These are phyloP conservation scores for Hirschioporus abietinus DNA, from an alignment of 768 basidiomycete genomes.

Conservation along the genomic window DNA sequence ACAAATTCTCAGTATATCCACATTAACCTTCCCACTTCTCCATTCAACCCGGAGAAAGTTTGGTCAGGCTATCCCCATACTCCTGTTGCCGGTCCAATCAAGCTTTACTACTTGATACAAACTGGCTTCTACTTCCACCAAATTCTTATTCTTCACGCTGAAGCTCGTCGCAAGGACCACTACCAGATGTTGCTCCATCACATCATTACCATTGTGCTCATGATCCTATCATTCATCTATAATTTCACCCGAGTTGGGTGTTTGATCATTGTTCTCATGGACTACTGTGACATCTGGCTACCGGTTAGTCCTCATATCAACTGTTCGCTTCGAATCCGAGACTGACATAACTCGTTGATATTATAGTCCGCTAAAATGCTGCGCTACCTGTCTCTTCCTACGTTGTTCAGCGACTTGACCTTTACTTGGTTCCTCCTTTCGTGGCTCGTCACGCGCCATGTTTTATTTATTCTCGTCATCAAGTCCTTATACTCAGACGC, in stretches of 20 bases:
- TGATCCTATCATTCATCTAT: conserved; percentile 70
- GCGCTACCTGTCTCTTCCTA: conserved; percentile 67
- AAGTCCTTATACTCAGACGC: conserved; percentile 50
- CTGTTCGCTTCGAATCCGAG: background rate
- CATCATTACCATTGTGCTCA: conserved; percentile 77
- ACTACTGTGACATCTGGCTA: conserved; percentile 87
- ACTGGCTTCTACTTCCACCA: conserved; percentile 90
- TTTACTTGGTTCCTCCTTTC: conserved; percentile 83
- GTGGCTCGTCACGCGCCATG: conserved; percentile 88
- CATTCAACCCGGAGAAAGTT: conserved; percentile 57
- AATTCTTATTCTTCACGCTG: conserved; percentile 86
- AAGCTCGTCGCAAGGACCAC: conserved; percentile 89
- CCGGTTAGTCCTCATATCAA: conserved; percentile 53
- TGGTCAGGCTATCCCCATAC: conserved; percentile 84
- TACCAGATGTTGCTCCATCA: conserved; percentile 97
- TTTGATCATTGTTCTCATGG: conserved; percentile 89
- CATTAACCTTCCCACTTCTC: conserved; percentile 56
- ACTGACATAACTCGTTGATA: conserved; percentile 44
- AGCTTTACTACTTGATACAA: conserved; percentile 86
- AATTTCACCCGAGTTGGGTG: conserved; percentile 89
- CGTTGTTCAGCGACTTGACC: conserved; percentile 59
- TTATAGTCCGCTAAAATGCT: conserved; percentile 66
- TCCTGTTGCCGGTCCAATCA: conserved; percentile 73
- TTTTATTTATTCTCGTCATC: conserved; percentile 73
- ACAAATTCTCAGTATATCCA: conserved; percentile 69